phyloP scores from a whole-genome alignment of 129 eudicot species.

The Flaveria bidentis region DNA sequence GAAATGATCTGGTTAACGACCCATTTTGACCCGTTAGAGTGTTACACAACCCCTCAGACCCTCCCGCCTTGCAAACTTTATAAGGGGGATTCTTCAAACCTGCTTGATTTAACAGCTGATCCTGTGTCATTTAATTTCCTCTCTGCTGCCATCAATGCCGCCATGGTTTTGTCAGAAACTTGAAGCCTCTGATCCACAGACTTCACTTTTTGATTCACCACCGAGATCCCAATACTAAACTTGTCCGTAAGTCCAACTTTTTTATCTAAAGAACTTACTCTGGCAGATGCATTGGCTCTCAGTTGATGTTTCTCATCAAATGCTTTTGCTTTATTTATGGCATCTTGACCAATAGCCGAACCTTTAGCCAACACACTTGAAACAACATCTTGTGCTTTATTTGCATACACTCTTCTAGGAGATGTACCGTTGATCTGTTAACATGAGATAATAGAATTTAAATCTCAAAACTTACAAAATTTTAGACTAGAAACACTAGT shows the following conservation, averaged over 20 bases:
- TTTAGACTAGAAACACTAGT: not conserved
- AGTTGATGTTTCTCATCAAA: conserved; percentile 92
- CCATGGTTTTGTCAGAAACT: conserved; percentile 97
- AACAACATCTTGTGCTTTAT: conserved; percentile 93
- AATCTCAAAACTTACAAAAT: not conserved
- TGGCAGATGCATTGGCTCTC: conserved; percentile 89
- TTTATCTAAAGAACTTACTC: conserved; percentile 74
- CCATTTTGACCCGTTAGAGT: not conserved
- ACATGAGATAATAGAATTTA: not conserved
- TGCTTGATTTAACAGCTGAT: conserved; percentile 98
- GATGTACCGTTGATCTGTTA: conserved; percentile 56
- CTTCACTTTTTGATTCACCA: conserved; percentile 87
- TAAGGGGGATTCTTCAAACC: conserved; percentile 41
- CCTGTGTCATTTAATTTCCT: conserved; percentile 88
- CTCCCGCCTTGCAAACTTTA: not conserved
- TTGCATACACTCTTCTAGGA: conserved; percentile 73
- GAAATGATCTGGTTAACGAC: not conserved
- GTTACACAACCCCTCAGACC: not conserved
- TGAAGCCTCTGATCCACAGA: conserved; percentile 94
- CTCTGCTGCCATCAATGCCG: conserved; percentile 93
- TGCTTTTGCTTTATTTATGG: conserved; percentile 86
- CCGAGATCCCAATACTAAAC: conserved; percentile 80
- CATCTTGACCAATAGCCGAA: conserved; percentile 88
- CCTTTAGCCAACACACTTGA: conserved; percentile 88
- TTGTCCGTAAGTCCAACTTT: conserved; percentile 85